Conservation (phyloP, 371 early-diverging fungal genomes). For the Dinochytrium kinnereticum region DNA sequence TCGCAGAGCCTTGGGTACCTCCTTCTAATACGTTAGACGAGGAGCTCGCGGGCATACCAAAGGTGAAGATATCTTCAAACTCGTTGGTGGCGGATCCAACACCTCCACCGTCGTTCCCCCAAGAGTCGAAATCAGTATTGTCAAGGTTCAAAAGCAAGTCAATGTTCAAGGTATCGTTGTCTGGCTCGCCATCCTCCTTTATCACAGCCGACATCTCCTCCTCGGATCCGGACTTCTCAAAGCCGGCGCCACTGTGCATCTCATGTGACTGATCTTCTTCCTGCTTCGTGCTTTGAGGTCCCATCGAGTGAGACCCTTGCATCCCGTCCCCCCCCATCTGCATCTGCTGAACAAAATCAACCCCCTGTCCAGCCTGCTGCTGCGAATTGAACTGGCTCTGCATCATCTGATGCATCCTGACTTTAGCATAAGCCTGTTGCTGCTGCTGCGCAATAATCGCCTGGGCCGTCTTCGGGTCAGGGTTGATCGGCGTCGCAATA, state of each 20-base stretch:
- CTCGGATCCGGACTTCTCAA: slow-evolving; percentile 1
- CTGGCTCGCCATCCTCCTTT: slow-evolving; percentile 1
- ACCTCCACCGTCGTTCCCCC: slow-evolving; percentile 11
- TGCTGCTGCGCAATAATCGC: slow-evolving; percentile 15
- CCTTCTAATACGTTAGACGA: background rate
- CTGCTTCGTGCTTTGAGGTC: background rate
- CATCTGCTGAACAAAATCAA: slow-evolving; percentile 3
- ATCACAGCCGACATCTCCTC: background rate
- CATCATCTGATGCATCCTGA: background rate
- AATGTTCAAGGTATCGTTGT: slow-evolving; percentile 1
- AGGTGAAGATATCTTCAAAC: slow-evolving; percentile 10
- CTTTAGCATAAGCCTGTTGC: slow-evolving; percentile 1
- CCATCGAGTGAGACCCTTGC: background rate
- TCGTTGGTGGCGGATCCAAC: background rate
- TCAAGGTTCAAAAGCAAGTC: background rate
- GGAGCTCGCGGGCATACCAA: background rate
- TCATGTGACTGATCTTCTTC: background rate
- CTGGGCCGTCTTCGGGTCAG: slow-evolving; percentile 15
- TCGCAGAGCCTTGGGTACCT: background rate
- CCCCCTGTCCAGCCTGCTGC: background rate
- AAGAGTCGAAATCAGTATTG: background rate
- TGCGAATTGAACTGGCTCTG: background rate
- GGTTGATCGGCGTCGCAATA: slow-evolving; percentile 15
- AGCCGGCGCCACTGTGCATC: background rate
- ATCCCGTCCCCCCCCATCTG: background rate